These are phyloP conservation scores for Ettlia oleoabundans DNA, from an alignment of 139 green algal species.

Conservation along the genomic window DNA sequence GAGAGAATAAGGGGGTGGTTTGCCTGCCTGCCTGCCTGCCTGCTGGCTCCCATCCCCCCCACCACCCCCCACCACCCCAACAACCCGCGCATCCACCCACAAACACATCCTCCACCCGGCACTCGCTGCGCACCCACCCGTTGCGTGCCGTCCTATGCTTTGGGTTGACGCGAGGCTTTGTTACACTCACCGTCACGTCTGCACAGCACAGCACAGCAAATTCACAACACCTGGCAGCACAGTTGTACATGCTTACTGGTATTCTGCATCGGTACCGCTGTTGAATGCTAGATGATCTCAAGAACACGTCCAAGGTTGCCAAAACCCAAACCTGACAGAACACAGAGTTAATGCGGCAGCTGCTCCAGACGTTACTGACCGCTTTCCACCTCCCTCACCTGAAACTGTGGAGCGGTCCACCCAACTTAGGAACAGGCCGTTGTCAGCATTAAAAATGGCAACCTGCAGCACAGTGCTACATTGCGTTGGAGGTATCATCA, in stretches of 20 bases:
- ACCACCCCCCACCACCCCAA: no score
- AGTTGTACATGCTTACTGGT: not conserved
- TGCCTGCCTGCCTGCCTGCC: no score
- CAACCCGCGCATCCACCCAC: no score
- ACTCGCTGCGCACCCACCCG: no score
- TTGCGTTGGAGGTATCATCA: no score
- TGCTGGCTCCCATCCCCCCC: no score
- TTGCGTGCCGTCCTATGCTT: no score
- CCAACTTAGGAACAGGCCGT: not conserved
- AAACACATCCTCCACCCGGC: no score
- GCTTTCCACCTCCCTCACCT: no score
- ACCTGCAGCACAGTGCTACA: not conserved
- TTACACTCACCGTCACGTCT: conserved; percentile 6
- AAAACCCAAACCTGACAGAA: not conserved
- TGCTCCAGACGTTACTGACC: no score
- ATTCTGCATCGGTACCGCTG: not conserved
- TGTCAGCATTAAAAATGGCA: conserved; percentile 10
- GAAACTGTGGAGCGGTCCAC: not conserved
- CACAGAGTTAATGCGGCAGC: no score
- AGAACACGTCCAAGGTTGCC: not conserved
- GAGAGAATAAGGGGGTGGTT: no score
- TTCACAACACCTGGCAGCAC: not conserved
- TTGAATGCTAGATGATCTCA: not conserved
- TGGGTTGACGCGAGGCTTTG: not conserved
- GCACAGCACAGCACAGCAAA: not conserved